Conservation (phyloP, 305 asterid genomes). For the Fraxinus nigra region DNA sequence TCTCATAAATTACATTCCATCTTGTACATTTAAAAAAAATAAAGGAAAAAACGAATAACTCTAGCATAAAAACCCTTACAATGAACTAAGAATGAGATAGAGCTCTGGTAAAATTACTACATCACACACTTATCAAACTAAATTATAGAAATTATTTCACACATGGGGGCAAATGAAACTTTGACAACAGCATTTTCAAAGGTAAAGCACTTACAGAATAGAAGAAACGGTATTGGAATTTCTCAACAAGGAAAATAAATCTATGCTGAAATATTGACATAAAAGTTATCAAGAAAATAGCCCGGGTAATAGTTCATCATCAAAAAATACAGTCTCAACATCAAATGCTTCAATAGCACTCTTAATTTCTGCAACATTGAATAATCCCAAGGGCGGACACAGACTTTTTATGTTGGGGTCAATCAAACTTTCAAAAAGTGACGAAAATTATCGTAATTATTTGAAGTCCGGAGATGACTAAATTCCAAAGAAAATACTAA, state of each 20-base stretch:
- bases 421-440: too few relatives aligned
- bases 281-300: constrained; percentile 33
- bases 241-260: background rate
- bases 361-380: constrained; percentile 74
- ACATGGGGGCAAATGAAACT: background rate
- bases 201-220: background rate
- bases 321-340: constrained; percentile 84
- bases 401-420: too few relatives aligned
- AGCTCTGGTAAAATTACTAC: background rate
- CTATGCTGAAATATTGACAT: background rate
- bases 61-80: constrained; percentile 7
- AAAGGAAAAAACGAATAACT: background rate
- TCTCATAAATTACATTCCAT: constrained; percentile 24
- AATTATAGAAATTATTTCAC: too few relatives aligned
- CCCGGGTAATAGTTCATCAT: constrained; percentile 97
- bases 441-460: too few relatives aligned
- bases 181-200: background rate
- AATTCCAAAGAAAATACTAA: too few relatives aligned
- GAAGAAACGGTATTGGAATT: background rate
- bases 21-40: constrained; percentile 26
- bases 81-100: background rate
- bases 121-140: background rate
- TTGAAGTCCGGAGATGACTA: too few relatives aligned
- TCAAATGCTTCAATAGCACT: constrained; percentile 77
- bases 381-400: too few relatives aligned